phyloP scores from a whole-genome alignment of 106 monocot species.

The Dioscorea dumetorum region DNA sequence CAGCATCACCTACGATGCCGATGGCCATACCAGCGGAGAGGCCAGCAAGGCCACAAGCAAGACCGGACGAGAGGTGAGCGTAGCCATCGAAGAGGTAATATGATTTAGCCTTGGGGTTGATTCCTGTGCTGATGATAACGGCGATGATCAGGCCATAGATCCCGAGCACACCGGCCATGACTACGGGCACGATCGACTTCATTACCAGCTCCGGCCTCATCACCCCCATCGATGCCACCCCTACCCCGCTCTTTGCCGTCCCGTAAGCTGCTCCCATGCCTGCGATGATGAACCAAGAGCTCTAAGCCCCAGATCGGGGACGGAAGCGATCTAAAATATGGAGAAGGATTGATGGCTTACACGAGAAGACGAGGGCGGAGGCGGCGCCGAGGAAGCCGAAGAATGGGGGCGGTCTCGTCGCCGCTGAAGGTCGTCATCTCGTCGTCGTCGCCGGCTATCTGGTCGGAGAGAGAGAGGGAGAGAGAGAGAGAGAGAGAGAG shows the following conservation, averaged over 20 bases:
- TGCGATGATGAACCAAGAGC: background rate
- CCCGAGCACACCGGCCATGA: slow-evolving; percentile 46
- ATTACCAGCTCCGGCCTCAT: slow-evolving; percentile 44
- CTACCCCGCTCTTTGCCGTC: slow-evolving; percentile 36
- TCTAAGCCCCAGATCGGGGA: background rate
- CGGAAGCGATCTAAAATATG: background rate
- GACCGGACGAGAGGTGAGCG: slow-evolving; percentile 40
- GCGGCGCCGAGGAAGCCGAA: slow-evolving; percentile 75
- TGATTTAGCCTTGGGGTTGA: slow-evolving; percentile 42
- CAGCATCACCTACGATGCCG: slow-evolving; percentile 39
- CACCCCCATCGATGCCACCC: slow-evolving; percentile 39
- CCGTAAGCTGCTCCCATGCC: slow-evolving; percentile 44
- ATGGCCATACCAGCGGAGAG: slow-evolving; percentile 48
- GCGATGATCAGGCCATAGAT: slow-evolving; percentile 42
- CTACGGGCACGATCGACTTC: slow-evolving; percentile 36
- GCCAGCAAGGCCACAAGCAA: slow-evolving; percentile 38
- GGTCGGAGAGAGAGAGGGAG: too few species aligned
- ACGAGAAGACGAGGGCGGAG: slow-evolving; percentile 74
- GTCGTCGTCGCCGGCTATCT: too few species aligned
- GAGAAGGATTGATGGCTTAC: slow-evolving; percentile 14
- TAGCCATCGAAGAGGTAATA: slow-evolving; percentile 40
- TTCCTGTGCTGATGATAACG: slow-evolving; percentile 41
- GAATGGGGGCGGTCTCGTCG: slow-evolving; percentile 58
- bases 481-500: too few species aligned
- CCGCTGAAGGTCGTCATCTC: slow-evolving; percentile 36